Conservation (phyloP, 2,329 filamentous ascomycete species). For the Aureobasidium sp. region DNA sequence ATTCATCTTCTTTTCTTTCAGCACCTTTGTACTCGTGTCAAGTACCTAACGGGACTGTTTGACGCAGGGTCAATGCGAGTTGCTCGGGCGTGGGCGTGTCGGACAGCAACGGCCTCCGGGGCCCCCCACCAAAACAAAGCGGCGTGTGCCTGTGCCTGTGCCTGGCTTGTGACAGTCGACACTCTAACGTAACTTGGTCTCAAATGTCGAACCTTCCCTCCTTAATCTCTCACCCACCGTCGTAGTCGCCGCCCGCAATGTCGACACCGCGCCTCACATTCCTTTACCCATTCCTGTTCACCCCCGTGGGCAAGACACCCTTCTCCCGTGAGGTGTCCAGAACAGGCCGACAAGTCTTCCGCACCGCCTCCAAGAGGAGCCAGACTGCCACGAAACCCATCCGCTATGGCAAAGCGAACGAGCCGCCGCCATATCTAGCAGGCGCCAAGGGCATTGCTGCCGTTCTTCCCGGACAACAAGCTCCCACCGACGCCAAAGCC, state of each 20-base stretch:
- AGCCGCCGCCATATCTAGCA: slow-evolving; percentile 33
- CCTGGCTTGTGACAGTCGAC: background rate
- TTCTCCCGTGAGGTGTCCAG: slow-evolving; percentile 20
- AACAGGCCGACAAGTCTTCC: slow-evolving; percentile 22
- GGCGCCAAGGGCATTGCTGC: slow-evolving; percentile 17
- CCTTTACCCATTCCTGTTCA: slow-evolving; percentile 38
- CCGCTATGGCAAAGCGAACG: slow-evolving; percentile 41
- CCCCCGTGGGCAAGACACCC: slow-evolving; percentile 22
- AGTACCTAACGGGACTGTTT: too few relatives aligned
- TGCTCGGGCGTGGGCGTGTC: background rate
- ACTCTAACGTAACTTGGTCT: background rate
- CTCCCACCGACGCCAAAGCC: slow-evolving; percentile 14
- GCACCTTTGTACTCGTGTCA: too few relatives aligned
- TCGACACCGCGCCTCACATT: slow-evolving; percentile 37
- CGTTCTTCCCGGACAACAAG: background rate
- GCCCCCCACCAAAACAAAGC: slow-evolving; percentile 4
- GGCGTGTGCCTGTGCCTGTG: background rate
- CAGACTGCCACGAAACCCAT: slow-evolving; percentile 23
- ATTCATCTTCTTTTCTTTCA: too few relatives aligned
- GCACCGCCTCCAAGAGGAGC: slow-evolving; percentile 26
- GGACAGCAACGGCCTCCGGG: background rate
- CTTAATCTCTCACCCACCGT: background rate
- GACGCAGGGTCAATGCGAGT: too few relatives aligned
- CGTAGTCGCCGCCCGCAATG: slow-evolving; percentile 23
- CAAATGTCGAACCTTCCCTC: background rate